Evolutionary conservation across 1,284 basidiomycete genomes (phyloP), one percentile per base, ranked within the genome.

Genomic region (Pseudozyma hubeiensis): DNA sequence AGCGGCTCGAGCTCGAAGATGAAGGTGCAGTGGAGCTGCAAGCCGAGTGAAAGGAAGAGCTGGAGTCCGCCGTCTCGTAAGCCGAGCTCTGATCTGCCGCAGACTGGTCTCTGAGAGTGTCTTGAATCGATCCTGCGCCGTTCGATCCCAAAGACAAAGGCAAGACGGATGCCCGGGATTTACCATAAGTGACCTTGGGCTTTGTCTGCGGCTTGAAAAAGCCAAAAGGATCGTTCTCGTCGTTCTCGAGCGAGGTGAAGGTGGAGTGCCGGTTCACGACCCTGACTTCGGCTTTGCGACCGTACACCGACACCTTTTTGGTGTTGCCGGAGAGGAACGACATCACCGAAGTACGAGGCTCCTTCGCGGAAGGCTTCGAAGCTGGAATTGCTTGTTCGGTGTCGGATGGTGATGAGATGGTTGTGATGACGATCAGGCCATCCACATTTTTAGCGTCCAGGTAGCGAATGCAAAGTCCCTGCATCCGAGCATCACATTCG

Each of bases 251-350:
- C 5, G 47, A 48, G 14, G 40, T 58, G 33, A 69, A 74, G 39
- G 65, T 34, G 58, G 37, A 62, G 7, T 64, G 55, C 14, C 64
- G 62, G 24, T 66, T 65, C 46, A 74, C 57, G 39, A 74, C 51
- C 29, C 65, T 45, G 19, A 62, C 37, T 34, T 61, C 57, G 7
- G 65, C 49, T 24, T 65, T 74, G 34, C 59, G 56, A 11, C 71
- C 71, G 45, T 74, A 74, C n/a, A 74, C 71, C 19, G 65, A 74
- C 44, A 74, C 71, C 58, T 62, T 68, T n/a, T 74, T 74, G 39
- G 71, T 64, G 53, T 46, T 44, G 48, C 57, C 58, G 5, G 65
- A 68, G 13, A 65, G 71, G 34, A 35, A 52, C 47, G 71, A 54
- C 71, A 74, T 74, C 50, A 11, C 14, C 47, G 13, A 17, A 13